phyloP scores from a whole-genome alignment of 169 alveolate species.

The Plasmodium sp. region DNA sequence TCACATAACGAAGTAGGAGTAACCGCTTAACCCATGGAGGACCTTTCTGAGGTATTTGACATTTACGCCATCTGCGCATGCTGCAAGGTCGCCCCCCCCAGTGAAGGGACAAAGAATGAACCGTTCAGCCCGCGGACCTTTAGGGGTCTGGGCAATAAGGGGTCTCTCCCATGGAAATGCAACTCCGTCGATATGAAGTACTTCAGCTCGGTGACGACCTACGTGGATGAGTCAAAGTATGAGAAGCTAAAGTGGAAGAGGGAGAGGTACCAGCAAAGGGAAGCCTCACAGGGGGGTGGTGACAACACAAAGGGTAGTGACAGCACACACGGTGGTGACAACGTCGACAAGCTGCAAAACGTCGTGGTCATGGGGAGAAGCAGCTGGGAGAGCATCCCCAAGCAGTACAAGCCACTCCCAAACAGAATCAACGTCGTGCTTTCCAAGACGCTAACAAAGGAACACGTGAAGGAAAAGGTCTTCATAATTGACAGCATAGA shows the following conservation, averaged over 20 bases:
- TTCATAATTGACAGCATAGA: constrained; percentile 74
- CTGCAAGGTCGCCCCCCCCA: constrained; percentile 25
- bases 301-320: constrained; percentile 22
- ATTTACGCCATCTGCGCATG: constrained; percentile 71
- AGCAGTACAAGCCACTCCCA: constrained; percentile 86
- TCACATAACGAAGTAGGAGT: background rate
- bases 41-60: constrained; percentile 33
- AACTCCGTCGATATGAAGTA: constrained; percentile 89
- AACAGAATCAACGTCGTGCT: constrained; percentile 91
- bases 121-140: constrained; percentile 11
- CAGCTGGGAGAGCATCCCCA: constrained; percentile 95
- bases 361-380: constrained; percentile 97
- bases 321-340: background rate
- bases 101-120: constrained; percentile 15
- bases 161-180: constrained; percentile 93
- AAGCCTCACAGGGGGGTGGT: background rate
- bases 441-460: constrained; percentile 82
- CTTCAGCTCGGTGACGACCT: constrained; percentile 87
- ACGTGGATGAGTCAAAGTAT: constrained; percentile 44
- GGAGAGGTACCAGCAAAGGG: constrained; percentile 2
- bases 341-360: constrained; percentile 76
- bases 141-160: constrained; percentile 90
- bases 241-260: constrained; percentile 36
- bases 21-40: background rate
- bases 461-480: constrained; percentile 75